Conservation (phyloP, 768 basidiomycete species). For the Pulveroboletus sp. region DNA sequence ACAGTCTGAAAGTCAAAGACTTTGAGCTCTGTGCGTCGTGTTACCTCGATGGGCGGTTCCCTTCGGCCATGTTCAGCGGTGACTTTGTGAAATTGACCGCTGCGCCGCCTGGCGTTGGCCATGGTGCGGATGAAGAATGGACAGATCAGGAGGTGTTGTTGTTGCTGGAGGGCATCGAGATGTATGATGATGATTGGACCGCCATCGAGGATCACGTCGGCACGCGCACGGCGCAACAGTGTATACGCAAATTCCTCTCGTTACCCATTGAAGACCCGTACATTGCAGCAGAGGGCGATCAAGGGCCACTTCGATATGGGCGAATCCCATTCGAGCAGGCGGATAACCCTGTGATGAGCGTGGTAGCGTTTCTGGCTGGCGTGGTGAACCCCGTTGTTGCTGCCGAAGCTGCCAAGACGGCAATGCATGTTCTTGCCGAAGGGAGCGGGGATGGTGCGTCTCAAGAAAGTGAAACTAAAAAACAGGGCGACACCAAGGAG, state of each 20-base stretch:
- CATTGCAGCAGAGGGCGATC: slow-evolving; percentile 67
- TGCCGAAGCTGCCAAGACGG: slow-evolving; percentile 89
- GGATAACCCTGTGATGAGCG: slow-evolving; percentile 98
- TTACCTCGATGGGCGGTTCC: slow-evolving; percentile 96
- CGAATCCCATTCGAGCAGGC: slow-evolving; percentile 88
- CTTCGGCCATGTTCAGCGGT: slow-evolving; percentile 91
- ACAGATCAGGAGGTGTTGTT: slow-evolving; percentile 84
- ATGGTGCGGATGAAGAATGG: slow-evolving; percentile 66
- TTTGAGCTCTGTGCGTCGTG: slow-evolving; percentile 88
- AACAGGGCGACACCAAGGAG: slow-evolving; percentile 29
- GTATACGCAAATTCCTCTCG: slow-evolving; percentile 91
- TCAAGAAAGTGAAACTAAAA: slow-evolving; percentile 28
- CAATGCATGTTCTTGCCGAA: slow-evolving; percentile 74
- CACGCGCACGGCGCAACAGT: slow-evolving; percentile 87
- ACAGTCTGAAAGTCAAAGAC: slow-evolving; percentile 88
- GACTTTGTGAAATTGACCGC: slow-evolving; percentile 87
- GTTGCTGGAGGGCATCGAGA: slow-evolving; percentile 94
- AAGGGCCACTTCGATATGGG: slow-evolving; percentile 71
- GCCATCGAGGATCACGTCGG: slow-evolving; percentile 91
- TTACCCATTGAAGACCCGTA: slow-evolving; percentile 97
- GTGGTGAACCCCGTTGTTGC: slow-evolving; percentile 89
- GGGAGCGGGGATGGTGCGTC: slow-evolving; percentile 37
- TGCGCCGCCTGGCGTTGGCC: slow-evolving; percentile 28
- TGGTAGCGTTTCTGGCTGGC: slow-evolving; percentile 93
- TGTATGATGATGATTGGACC: slow-evolving; percentile 98